Conservation (phyloP, 192 early-diverging fungal species). For the Podila epigama region DNA sequence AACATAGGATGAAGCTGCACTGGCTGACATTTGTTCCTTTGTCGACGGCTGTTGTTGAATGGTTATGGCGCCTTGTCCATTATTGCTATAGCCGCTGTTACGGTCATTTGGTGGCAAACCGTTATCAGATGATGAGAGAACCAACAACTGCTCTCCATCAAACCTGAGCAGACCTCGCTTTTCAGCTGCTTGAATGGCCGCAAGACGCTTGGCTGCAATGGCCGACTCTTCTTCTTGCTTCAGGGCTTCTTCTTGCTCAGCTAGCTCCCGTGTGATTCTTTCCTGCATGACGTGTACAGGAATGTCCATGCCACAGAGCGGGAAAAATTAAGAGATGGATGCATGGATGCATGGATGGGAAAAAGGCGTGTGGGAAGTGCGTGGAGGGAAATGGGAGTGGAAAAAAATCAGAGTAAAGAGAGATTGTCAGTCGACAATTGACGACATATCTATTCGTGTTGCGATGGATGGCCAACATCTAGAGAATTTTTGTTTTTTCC, state of each 20-base stretch:
- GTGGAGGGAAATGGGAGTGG: too few relatives aligned
- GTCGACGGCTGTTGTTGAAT: neutral
- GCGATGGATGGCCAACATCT: neutral
- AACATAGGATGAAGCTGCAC: slow-evolving; percentile 30
- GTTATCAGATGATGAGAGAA: too few relatives aligned
- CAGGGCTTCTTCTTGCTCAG: slow-evolving; percentile 38
- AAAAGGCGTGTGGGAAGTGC: too few relatives aligned
- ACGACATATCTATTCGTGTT: too few relatives aligned
- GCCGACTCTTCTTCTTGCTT: slow-evolving; percentile 31
- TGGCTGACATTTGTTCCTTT: neutral
- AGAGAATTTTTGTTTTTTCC: neutral
- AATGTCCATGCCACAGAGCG: neutral
- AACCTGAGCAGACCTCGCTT: slow-evolving; percentile 32
- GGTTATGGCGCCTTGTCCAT: neutral
- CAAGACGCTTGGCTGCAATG: slow-evolving; percentile 16
- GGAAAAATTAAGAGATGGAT: too few relatives aligned
- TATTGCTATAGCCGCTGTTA: too few relatives aligned
- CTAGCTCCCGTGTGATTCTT: slow-evolving; percentile 29
- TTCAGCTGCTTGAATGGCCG: slow-evolving; percentile 40
- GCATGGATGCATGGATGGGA: too few relatives aligned
- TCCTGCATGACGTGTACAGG: slow-evolving; percentile 17
- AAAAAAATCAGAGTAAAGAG: neutral
- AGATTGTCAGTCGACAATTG: neutral
- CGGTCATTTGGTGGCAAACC: too few relatives aligned
- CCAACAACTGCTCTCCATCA: slow-evolving; percentile 21